Conservation (phyloP, 441 rosid species). For the Hypseocharis bilobata region DNA sequence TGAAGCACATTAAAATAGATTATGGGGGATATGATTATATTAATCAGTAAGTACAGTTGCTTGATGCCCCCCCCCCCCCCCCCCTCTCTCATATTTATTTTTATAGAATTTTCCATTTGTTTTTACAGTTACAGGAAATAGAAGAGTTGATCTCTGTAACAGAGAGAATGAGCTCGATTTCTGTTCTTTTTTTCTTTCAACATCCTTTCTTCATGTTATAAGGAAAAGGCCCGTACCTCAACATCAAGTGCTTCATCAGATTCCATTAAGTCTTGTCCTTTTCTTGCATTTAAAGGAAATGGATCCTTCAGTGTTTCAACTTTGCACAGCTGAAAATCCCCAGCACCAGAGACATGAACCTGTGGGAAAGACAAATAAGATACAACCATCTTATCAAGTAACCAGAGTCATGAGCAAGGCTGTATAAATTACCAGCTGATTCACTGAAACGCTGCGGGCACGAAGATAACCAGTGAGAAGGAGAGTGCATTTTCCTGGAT, state of each 20-base stretch:
- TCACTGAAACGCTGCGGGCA: slow-evolving; percentile 64
- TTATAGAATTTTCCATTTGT: neutral
- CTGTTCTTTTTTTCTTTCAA: neutral
- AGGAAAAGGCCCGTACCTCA: slow-evolving; percentile 37
- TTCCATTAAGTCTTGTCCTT: slow-evolving; percentile 60
- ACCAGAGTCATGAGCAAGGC: slow-evolving; percentile 15
- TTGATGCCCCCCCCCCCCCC: no score
- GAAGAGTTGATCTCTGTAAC: neutral
- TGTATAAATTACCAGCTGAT: slow-evolving; percentile 64
- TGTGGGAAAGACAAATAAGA: slow-evolving; percentile 24
- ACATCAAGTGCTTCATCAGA: slow-evolving; percentile 42
- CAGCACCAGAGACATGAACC: slow-evolving; percentile 88
- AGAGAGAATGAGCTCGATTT: neutral
- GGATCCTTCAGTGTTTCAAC: slow-evolving; percentile 77
- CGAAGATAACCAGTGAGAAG: slow-evolving; percentile 67
- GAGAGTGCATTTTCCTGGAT: slow-evolving; percentile 52
- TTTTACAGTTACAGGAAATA: neutral
- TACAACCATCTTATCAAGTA: slow-evolving; percentile 16
- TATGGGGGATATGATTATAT: no score
- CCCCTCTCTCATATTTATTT: no score
- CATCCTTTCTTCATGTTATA: neutral
- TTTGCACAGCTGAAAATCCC: slow-evolving; percentile 76
- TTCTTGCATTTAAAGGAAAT: slow-evolving; percentile 54
- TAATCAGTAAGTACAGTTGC: no score
- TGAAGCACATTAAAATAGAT: no score